phyloP scores from a whole-genome alignment of 2,329 filamentous ascomycete genomes.

The Alternaria panax region DNA sequence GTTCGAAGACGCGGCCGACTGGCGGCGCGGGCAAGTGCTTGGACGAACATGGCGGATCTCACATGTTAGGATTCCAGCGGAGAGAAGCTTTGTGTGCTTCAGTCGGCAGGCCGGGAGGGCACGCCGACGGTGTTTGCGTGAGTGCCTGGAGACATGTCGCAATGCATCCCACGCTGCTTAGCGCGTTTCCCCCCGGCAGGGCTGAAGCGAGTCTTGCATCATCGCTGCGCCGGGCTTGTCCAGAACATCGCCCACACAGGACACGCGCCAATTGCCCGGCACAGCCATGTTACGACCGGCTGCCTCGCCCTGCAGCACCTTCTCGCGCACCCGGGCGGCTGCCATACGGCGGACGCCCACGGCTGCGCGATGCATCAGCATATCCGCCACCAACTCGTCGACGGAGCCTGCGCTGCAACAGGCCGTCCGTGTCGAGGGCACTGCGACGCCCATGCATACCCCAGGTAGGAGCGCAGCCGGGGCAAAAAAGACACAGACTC shows the following conservation, averaged over 20 bases:
- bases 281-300: constrained; percentile 43
- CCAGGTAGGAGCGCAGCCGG: constrained; percentile 32
- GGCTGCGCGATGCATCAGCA: constrained; percentile 53
- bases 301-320: constrained; percentile 36
- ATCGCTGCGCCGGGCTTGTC: constrained; percentile 7
- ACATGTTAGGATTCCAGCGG: constrained; percentile 28
- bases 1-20: constrained; percentile 37
- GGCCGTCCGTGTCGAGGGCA: constrained; percentile 28
- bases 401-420: constrained; percentile 51
- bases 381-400: constrained; percentile 54
- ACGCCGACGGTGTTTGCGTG: not conserved
- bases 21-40: constrained; percentile 45
- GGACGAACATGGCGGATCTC: constrained; percentile 43
- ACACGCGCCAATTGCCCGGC: constrained; percentile 34
- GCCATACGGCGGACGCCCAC: constrained; percentile 22
- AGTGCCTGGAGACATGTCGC: constrained; percentile 5
- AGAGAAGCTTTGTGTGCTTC: constrained; percentile 10
- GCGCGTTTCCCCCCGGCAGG: constrained; percentile 7
- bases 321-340: constrained; percentile 25
- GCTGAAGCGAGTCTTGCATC: constrained; percentile 24
- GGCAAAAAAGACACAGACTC: not conserved
- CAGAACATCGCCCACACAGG: constrained; percentile 4
- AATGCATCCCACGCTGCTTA: constrained; percentile 12
- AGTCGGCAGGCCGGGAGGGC: constrained; percentile 3
- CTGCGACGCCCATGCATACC: constrained; percentile 31